A percentile compares a stretch with the other conserved stretches of the same genome.
Evolutionary conservation across 352 stramenopile genomes (phyloP).

Genomic region (Pythium aristosporum): DNA sequence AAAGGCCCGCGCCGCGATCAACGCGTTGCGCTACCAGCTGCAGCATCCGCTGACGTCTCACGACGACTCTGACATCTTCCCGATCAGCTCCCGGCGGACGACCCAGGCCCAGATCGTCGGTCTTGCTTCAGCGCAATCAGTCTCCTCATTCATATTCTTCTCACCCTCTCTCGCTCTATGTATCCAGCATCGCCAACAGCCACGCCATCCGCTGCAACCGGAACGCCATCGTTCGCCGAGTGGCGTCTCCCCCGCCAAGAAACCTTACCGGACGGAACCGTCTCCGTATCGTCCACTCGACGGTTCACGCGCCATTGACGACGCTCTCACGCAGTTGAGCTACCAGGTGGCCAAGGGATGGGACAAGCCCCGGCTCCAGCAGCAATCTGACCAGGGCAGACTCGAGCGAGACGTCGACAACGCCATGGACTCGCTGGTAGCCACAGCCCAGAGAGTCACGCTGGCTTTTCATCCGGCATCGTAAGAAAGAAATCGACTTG

Average conservation of each 20-base stretch:
- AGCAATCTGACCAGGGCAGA: not conserved
- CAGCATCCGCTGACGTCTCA: slow-evolving; percentile 78
- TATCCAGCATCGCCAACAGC: slow-evolving; percentile 48
- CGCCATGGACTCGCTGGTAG: slow-evolving; percentile 58
- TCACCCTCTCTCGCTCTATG: not conserved
- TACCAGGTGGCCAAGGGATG: slow-evolving; percentile 41
- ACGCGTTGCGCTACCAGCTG: slow-evolving; percentile 73
- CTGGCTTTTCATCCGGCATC: slow-evolving; percentile 39
- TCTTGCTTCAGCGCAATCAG: not conserved
- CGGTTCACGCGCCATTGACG: slow-evolving; percentile 48
- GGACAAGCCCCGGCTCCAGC: not conserved
- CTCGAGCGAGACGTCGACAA: slow-evolving; percentile 39
- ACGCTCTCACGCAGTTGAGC: slow-evolving; percentile 61
- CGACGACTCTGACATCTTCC: slow-evolving; percentile 62
- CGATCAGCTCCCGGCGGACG: slow-evolving; percentile 41
- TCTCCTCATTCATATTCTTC: not conserved
- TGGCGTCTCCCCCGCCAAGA: slow-evolving; percentile 5
- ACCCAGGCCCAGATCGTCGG: slow-evolving; percentile 53
- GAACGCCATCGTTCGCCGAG: not conserved
- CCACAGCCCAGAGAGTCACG: slow-evolving; percentile 59
- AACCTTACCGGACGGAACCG: slow-evolving; percentile 16
- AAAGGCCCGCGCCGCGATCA: slow-evolving; percentile 59
- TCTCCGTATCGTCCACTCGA: slow-evolving; percentile 19
- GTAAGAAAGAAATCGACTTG: not conserved
- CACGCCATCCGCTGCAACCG: slow-evolving; percentile 32